Base-by-base conservation (phyloP, 306 rosid genomes). In the Glycyrrhiza uralensis region DNA sequence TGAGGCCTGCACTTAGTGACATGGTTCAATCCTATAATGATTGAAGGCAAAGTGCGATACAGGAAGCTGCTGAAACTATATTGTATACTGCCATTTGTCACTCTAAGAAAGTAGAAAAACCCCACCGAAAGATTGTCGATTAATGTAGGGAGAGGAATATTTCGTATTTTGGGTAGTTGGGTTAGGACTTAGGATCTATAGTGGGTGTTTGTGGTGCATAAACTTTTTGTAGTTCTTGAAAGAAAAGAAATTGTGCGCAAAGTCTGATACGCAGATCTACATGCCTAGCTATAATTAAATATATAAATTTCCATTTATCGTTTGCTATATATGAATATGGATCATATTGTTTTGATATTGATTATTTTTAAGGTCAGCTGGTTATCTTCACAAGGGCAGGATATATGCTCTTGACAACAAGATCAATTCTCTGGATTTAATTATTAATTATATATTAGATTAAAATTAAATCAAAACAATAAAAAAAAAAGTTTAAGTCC, bases 21-120 rank as follows among this genome's bases (percentile, higher is more conserved):
- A 44, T 28, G 15, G 63, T 61, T 68, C 67, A 67, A 59, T 46
- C 38, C 15, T 50, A 50, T 36, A 30, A 82, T 78, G 82, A 81
- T 79, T 67, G 69, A 54, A 41, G 50, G 22, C 18, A 41, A 35
- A 78, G 84, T 81, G 88, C 32, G 70, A 46, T 72, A 79, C 64
- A 72, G 75, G 42, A 71, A 74, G 73, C 3, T 10, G 19, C 5
- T 23, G 42, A 66, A 76, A 26, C 6, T 30, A 44, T 45, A 29
- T 6, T 54, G 2, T 28, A 35, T 13, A 6, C 1, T 60, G 79
- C 80, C 88, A 87, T 54, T 49, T 79, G 88, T 84, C 83, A 29
- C n/a, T 46, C 18, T 3, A 30, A 67, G 68, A 76, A 80, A 79
- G 69, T 67, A 29, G 44, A 67, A 33, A 50, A 58, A 59, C 8